Percentiles rank a stretch among this genome's conserved stretches.
phyloP scores from a whole-genome alignment of 1,139 yeast species.

The Komagataea norvegica region DNA sequence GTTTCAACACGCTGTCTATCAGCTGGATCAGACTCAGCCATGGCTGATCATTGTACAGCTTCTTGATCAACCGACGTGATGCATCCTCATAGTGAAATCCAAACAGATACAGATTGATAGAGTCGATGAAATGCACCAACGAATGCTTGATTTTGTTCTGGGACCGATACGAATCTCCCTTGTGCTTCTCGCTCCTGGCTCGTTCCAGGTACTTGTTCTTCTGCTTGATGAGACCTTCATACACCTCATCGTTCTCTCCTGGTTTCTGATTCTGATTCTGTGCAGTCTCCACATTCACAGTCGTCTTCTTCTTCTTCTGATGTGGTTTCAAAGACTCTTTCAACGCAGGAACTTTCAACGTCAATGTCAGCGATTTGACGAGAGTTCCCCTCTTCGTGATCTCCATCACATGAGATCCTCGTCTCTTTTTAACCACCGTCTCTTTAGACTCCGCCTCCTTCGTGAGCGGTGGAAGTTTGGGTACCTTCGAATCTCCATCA shows the following conservation, averaged over 20 bases:
- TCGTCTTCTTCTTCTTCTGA: too few species aligned
- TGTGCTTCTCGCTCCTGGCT: slow-evolving; percentile 21
- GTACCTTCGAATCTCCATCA: background rate
- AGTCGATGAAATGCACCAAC: slow-evolving; percentile 16
- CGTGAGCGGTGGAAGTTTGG: slow-evolving; percentile 6
- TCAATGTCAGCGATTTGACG: slow-evolving; percentile 8
- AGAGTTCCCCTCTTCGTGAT: background rate
- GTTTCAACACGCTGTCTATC: slow-evolving; percentile 14
- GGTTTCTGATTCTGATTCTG: slow-evolving; percentile 10
- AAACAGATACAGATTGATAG: slow-evolving; percentile 18
- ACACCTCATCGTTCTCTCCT: background rate
- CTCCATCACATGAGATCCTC: background rate
- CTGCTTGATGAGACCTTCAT: background rate
- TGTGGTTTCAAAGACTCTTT: too few species aligned
- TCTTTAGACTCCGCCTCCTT: background rate
- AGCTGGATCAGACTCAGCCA: slow-evolving; percentile 21
- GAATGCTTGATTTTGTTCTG: slow-evolving; percentile 8
- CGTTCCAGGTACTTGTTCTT: slow-evolving; percentile 10
- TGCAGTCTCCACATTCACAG: too few species aligned
- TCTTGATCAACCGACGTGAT: slow-evolving; percentile 13
- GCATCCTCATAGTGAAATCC: slow-evolving; percentile 23
- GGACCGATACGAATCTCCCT: slow-evolving; percentile 14
- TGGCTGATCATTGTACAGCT: slow-evolving; percentile 12
- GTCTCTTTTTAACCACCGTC: background rate
- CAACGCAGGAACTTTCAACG: slow-evolving; percentile 17